Percentiles rank a stretch among this genome's conserved stretches.
Conservation (phyloP, 306 rosid genomes). For the Phaseolus lunatus region DNA sequence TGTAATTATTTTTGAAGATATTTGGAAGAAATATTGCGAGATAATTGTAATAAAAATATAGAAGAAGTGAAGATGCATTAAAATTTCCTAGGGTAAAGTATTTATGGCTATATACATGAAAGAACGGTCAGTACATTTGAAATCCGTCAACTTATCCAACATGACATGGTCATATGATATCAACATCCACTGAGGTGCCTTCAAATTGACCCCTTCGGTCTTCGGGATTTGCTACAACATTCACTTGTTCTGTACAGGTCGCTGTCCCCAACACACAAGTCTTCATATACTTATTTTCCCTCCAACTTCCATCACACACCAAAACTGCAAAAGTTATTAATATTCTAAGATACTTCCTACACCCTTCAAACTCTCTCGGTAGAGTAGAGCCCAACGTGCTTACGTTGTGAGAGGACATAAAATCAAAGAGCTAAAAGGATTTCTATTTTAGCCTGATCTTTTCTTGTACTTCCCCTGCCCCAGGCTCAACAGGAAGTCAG, state of each 20-base stretch:
- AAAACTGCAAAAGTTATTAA: slow-evolving; percentile 7
- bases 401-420: slow-evolving; percentile 34
- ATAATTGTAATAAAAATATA: too few relatives aligned
- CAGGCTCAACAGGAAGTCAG: slow-evolving; percentile 84
- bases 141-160: slow-evolving; percentile 36
- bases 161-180: slow-evolving; percentile 36
- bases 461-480: slow-evolving; percentile 65
- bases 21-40: too few relatives aligned
- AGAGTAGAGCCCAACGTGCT: slow-evolving; percentile 1
- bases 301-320: slow-evolving; percentile 14
- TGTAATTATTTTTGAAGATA: too few relatives aligned
- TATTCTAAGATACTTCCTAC: slow-evolving; percentile 3
- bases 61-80: too few relatives aligned
- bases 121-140: slow-evolving; percentile 49
- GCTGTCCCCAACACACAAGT: slow-evolving; percentile 17
- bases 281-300: neutral
- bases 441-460: slow-evolving; percentile 55
- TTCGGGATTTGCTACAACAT: neutral
- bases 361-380: slow-evolving; percentile 1
- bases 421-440: slow-evolving; percentile 12
- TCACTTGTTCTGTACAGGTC: slow-evolving; percentile 8
- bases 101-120: slow-evolving; percentile 46
- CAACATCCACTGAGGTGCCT: neutral
- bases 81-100: too few relatives aligned
- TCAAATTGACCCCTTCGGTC: neutral